A percentile compares a stretch with the other conserved stretches of the same genome.
Conservation (phyloP, 75 land plant species). For the Adiantum capillusveneris region DNA sequence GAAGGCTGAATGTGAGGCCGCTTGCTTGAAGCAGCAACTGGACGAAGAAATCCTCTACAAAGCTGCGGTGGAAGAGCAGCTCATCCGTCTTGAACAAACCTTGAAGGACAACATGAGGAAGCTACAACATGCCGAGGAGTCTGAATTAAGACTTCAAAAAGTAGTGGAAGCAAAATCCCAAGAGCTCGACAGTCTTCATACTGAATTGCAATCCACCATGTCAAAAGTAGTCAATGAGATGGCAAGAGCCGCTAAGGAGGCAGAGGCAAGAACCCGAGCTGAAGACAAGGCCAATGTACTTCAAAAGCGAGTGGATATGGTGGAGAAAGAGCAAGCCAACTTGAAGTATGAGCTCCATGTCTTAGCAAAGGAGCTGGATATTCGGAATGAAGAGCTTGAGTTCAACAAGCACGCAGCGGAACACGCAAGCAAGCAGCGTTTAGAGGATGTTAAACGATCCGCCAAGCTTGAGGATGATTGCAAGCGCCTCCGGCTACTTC, state of each 20-base stretch:
- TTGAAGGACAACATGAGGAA: background rate
- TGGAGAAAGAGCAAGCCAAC: slow-evolving; percentile 54
- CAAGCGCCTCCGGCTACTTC: slow-evolving; percentile 52
- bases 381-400: slow-evolving; percentile 60
- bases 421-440: slow-evolving; percentile 45
- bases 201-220: slow-evolving; percentile 43
- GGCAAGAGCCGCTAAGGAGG: slow-evolving; percentile 25
- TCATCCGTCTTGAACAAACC: background rate
- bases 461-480: slow-evolving; percentile 74
- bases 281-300: slow-evolving; percentile 45
- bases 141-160: slow-evolving; percentile 42
- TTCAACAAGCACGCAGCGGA: slow-evolving; percentile 41
- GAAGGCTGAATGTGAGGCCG: slow-evolving; percentile 53
- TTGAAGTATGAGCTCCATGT: slow-evolving; percentile 63
- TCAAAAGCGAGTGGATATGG: slow-evolving; percentile 34
- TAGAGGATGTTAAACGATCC: slow-evolving; percentile 57
- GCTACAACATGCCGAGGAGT: slow-evolving; percentile 54
- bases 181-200: slow-evolving; percentile 45
- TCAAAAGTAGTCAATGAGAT: slow-evolving; percentile 26
- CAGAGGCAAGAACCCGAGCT: slow-evolving; percentile 26
- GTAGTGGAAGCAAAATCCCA: slow-evolving; percentile 24
- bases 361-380: slow-evolving; percentile 63
- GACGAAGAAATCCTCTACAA: slow-evolving; percentile 34
- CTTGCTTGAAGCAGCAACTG: slow-evolving; percentile 41
- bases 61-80: slow-evolving; percentile 34